phyloP scores from a whole-genome alignment of 495 filamentous ascomycete species.

The Neohortaea acidophila region DNA sequence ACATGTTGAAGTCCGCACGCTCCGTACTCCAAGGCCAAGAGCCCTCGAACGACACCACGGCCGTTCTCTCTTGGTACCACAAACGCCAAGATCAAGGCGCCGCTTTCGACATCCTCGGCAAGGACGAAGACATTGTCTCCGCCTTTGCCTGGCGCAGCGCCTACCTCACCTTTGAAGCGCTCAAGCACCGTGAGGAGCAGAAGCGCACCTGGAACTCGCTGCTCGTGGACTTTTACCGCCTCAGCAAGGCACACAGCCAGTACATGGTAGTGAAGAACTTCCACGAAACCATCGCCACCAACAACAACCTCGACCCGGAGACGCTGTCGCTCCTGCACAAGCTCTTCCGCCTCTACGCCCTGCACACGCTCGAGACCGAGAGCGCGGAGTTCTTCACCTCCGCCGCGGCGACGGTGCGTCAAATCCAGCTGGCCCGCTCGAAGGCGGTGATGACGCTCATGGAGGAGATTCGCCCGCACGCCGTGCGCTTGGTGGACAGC shows the following conservation, averaged over 20 bases:
- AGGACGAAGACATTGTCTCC: constrained; percentile 46
- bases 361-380: constrained; percentile 51
- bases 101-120: constrained; percentile 49
- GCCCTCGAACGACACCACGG: constrained; percentile 41
- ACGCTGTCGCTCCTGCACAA: constrained; percentile 40
- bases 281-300: constrained; percentile 43
- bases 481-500: constrained; percentile 47
- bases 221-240: constrained; percentile 57
- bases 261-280: constrained; percentile 59
- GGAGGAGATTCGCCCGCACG: constrained; percentile 51
- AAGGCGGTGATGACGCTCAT: constrained; percentile 48
- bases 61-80: constrained; percentile 44
- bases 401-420: constrained; percentile 45
- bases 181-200: constrained; percentile 54
- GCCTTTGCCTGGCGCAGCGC: constrained; percentile 58
- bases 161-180: constrained; percentile 53
- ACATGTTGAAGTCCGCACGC: constrained; percentile 50
- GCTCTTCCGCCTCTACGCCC: constrained; percentile 50
- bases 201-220: constrained; percentile 56
- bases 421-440: constrained; percentile 45
- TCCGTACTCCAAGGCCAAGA: constrained; percentile 42
- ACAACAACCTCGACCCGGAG: constrained; percentile 34
- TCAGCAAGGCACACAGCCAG: constrained; percentile 52
- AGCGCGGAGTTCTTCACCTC: constrained; percentile 52
- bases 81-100: constrained; percentile 47